Percentiles rank a stretch among this genome's conserved stretches.
phyloP scores from a whole-genome alignment of 305 asterid species.

The Withania somnifera region DNA sequence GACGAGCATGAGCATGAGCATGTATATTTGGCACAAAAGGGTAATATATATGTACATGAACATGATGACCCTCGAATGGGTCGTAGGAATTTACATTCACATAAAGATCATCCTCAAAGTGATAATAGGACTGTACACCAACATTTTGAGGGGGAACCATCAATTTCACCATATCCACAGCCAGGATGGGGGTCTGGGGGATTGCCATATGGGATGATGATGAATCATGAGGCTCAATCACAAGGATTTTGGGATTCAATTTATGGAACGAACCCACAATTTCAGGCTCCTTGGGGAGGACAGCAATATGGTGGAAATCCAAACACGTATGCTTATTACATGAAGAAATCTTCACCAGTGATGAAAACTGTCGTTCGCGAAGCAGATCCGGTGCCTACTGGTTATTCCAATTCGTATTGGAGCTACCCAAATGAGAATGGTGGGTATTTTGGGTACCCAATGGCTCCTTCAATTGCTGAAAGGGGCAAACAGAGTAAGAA shows the following conservation, averaged over 20 bases:
- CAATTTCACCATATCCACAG: background rate
- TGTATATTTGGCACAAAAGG: conserved; percentile 7
- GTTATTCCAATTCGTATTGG: conserved; percentile 46
- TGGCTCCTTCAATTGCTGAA: conserved; percentile 14
- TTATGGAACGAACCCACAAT: conserved; percentile 5
- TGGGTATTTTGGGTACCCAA: conserved; percentile 37
- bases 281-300: conserved; percentile 4
- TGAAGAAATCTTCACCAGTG: conserved; percentile 64
- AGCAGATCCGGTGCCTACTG: conserved; percentile 41
- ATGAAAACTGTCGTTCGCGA: conserved; percentile 60
- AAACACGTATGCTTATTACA: conserved; percentile 45
- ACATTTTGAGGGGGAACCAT: conserved; percentile 13
- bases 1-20: conserved; percentile 36
- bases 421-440: conserved; percentile 33
- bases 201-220: conserved; percentile 4
- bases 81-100: conserved; percentile 5
- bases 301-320: conserved; percentile 13
- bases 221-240: conserved; percentile 8
- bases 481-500: conserved; percentile 20
- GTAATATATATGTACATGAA: conserved; percentile 9
- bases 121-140: conserved; percentile 7
- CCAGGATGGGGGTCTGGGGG: background rate
- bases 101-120: conserved; percentile 8
- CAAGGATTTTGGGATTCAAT: conserved; percentile 14
- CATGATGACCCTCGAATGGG: conserved; percentile 13